Evolutionary conservation across 352 stramenopile genomes (phyloP), one percentile per base, ranked within the genome.

Genomic region (Pythium biforme): DNA sequence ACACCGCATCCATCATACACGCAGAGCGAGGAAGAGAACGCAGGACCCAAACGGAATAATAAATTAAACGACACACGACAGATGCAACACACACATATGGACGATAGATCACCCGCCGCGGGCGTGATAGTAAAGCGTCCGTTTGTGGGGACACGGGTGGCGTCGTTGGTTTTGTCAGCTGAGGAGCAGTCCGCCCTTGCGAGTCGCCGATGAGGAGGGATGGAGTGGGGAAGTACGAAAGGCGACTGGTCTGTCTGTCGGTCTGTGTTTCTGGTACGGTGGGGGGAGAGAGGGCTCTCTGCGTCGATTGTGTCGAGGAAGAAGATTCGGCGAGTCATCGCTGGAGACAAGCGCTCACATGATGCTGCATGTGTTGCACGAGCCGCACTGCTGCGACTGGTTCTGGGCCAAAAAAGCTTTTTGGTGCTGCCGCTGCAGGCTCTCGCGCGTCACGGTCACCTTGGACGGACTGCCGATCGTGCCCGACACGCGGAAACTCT

Each of bases 381-480:
- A 68, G 27, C 82, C 81, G 60, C 82, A 94, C 57, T 80, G 82
- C 39, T 79, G 72, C 7, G 78, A 75, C 51, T 90, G 79, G 46
- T 74, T 83, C 60, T 94, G 87, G 29, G 82, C 80, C 37, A 92
- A 64, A 53, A 88, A 85, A 4, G 79, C 83, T 66, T 93, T 93
- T 61, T 94, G 85, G 49, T 93, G 87, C 70, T 95, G 86, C 52
- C 69, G 70, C 64, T 93, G 85, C n/a, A 95, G 74, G 25, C 77
- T 92, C 66, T 94, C 87, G 33, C 82, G 79, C 40, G 87, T 95
- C 59, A 95, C 81, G 0, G 84, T 94, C 45, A 89, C 71, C 20
- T 72, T 68, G 22, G 62, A 54, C 11, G 60, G 64, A n/a, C 73
- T 76, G 59, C 53, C 63, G 31, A 80, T 76, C 2, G 62, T 64